These are phyloP conservation scores for Nannizziopsis arthrosporioides DNA, from an alignment of 2,329 filamentous ascomycete species.

Conservation along the genomic window DNA sequence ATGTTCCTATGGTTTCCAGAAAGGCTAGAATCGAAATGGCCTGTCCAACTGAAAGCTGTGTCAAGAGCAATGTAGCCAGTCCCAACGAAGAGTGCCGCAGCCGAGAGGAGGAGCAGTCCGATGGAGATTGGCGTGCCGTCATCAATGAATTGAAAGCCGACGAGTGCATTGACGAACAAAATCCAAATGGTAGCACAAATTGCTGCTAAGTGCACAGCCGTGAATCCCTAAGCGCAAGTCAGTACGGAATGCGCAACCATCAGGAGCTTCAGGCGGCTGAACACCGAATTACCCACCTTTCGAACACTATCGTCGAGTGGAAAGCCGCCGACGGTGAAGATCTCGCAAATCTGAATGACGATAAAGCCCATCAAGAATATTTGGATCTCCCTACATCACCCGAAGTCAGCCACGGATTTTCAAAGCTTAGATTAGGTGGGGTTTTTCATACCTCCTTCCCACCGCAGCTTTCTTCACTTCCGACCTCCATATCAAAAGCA, in stretches of 20 bases:
- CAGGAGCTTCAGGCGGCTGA: neutral
- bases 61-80: constrained; percentile 94
- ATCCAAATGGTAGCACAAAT: constrained; percentile 85
- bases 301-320: constrained; percentile 60
- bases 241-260: neutral
- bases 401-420: constrained; percentile 1
- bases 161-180: constrained; percentile 77
- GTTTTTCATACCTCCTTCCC: constrained; percentile 57
- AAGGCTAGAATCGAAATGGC: constrained; percentile 55
- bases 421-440: neutral
- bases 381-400: constrained; percentile 74
- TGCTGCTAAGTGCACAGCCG: constrained; percentile 77
- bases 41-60: constrained; percentile 77
- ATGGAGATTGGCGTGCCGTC: constrained; percentile 82
- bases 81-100: constrained; percentile 64
- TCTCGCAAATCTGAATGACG: constrained; percentile 83
- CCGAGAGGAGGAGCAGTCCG: constrained; percentile 60
- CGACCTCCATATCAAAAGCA: constrained; percentile 63
- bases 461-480: constrained; percentile 89
- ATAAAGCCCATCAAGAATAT: constrained; percentile 79
- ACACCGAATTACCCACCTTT: constrained; percentile 44
- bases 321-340: constrained; percentile 88
- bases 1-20: constrained; percentile 55
- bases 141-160: constrained; percentile 87
- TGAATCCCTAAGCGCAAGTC: constrained; percentile 58